Evolutionary conservation across 495 filamentous ascomycete species (phyloP), one percentile per base, ranked within the genome.

Genomic region (Daldinia concentrica): DNA sequence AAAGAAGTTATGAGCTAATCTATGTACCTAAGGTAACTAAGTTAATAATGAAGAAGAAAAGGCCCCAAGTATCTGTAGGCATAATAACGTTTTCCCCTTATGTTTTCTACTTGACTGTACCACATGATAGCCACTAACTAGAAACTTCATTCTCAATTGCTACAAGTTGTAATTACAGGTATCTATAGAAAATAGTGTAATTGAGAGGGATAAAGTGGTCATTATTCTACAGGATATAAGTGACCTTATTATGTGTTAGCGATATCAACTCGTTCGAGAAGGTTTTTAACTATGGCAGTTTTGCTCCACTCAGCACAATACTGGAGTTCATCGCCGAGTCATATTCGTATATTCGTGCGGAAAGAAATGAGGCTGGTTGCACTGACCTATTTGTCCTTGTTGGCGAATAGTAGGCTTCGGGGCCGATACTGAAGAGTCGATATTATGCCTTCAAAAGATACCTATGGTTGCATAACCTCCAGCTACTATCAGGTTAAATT

Each of bases 181-280:
- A 32, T 11, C 30, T 32, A 39, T 39, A 14, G 29, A 3, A 8
- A 30, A 0, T 30, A 1, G 12, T 54, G 1, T 6, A 30, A 6
- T n/a, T 4, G 9, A 0, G 4, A 27, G 8, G 8, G 17, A 80
- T 84, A 62, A 88, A 26, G 43, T 58, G 15, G 51, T 19, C 22
- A 6, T 39, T 15, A 6, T 17, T n/a, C 29, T 17, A 45, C 17
- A 1, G 1, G 32, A 27, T 17, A 37, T 43, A 19, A 12, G 11
- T 19, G 34, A 45, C 68, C 74, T 30, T 64, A 61, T 37, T 76
- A 74, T 39, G 60, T 76, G 1, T 59, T 74, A 37, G 58, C 14
- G 58, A 71, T 11, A 61, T 74, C 5, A 24, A 37, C 6, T 43
- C 67, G 1, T 66, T 74, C 50, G 72, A 69, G 41, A 39, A 52